Evolutionary conservation across 2,329 filamentous ascomycete genomes (phyloP).

Genomic region (Botryotinia convoluta): DNA sequence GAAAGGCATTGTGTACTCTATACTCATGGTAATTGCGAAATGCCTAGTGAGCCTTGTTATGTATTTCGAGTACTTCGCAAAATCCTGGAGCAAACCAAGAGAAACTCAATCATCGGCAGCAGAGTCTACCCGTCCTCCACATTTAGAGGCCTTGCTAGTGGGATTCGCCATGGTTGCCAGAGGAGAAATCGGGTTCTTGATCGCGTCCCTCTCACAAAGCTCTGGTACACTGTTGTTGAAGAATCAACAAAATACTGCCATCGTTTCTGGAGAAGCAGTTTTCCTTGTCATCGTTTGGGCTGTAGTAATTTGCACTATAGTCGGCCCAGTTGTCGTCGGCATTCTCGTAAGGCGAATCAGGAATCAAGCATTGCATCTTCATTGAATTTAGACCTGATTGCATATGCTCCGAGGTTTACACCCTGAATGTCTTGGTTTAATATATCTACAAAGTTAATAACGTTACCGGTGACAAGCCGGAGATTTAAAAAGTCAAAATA

Average conservation of each 20-base stretch:
- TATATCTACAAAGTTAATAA: neutral
- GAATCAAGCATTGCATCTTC: neutral
- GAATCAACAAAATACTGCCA: constrained; percentile 2
- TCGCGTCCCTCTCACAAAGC: constrained; percentile 64
- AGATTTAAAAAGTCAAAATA: neutral
- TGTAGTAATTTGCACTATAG: constrained; percentile 53
- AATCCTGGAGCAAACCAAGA: neutral
- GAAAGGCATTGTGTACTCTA: constrained; percentile 69
- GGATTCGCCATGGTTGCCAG: constrained; percentile 66
- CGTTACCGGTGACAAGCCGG: neutral
- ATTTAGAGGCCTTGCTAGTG: constrained; percentile 24
- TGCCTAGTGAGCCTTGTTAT: constrained; percentile 50
- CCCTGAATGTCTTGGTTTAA: neutral
- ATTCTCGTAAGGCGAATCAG: constrained; percentile 46
- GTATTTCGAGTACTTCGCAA: constrained; percentile 26
- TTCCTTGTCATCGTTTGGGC: constrained; percentile 57
- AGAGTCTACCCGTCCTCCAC: constrained; percentile 25
- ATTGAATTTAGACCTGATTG: neutral
- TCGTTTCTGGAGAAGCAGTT: constrained; percentile 38
- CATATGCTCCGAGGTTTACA: neutral
- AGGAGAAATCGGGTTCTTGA: constrained; percentile 79
- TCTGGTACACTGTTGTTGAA: constrained; percentile 39
- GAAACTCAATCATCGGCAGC: neutral
- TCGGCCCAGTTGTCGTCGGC: constrained; percentile 50
- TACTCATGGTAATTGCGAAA: constrained; percentile 67